Base-by-base conservation (phyloP, 1,139 yeast species). In the Geotrichum aggregatum region DNA sequence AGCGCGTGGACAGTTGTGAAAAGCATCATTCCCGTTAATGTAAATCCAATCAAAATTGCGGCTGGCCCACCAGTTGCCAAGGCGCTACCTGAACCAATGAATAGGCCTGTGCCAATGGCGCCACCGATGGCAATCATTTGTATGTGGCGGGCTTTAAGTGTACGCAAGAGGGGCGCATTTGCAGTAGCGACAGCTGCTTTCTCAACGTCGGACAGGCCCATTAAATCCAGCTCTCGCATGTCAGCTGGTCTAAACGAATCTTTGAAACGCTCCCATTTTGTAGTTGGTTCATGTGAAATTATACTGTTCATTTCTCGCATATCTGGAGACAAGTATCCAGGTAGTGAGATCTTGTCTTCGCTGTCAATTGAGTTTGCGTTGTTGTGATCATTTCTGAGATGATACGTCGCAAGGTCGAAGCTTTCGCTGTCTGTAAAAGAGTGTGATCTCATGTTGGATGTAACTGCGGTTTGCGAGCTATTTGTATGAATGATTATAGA, bases 111-210 rank as follows among this genome's bases (percentile, higher is more conserved):
- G 70, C 96, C 96, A 53, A 87, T 84, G 58, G 91, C 84, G 19
- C 94, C 87, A 18, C 94, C 95, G 48, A 87, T 75, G 38, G 95
- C 87, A 57, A 87, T 85, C 84, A 84, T 78, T 61, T 82, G 78
- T 73, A 58, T 48, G 59, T 80, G 86, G 52, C 84, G 72, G 49
- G 71, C 68, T 58, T 76, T 71, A 54, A 77, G 69, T 3, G 69
- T 66, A 50, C 78, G 65, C 35, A 65, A 64, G 49, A 76, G 65
- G 1, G 76, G 76, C 10, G 77, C 58, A 36, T 60, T 59, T 7
- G 68, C 64, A 10, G 69, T 64, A 28, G 67, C 67, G 16, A 55
- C 47, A 33, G 65, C 66, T 1, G 66, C 61, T 22, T 54, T 54
- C 48, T 65, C 66, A 13, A 61, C 40, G 21, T 58, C 64, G 16